Base-by-base conservation (phyloP, 225 moss, liverwort and hornwort genomes). In the Marchantia paleacea region DNA sequence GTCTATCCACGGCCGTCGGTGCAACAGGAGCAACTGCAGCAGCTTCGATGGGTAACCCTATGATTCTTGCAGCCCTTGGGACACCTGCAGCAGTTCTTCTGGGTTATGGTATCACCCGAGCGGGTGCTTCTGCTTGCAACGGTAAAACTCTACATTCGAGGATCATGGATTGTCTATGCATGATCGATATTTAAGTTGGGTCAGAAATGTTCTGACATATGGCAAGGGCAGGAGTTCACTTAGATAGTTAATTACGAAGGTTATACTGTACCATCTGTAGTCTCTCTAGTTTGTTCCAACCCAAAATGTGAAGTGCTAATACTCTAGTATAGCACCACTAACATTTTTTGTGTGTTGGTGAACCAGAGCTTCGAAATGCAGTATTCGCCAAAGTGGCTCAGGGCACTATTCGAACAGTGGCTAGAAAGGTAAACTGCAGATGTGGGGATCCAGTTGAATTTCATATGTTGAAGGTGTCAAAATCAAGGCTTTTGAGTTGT, bases 381-480 rank as follows among this genome's bases (percentile, higher is more conserved):
- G 94, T 99, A 69, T 99, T 99, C 87, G 95, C 99, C 52, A 99
- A 99, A 80, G 99, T 99, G 72, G 99, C 99, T 75, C 99, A 99
- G 83, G 99, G 99, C 81, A 94, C 99, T 70, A 99, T 99, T 81
- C 95, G 99, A 80, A 99, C 89, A 76, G 99, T 99, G 74, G 99
- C 99, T 77, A 89, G 91, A 79, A 88, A 99, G 95, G 99, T 97
- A 87, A 61, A 66, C 53, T 39, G 49, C 52, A 52, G 19, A 57
- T 18, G 8, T 2, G 70, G 47, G 47, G 18, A 22, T 24, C 12
- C 10, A 51, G 22, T 48, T 72, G 0, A 52, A 0, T 72, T 0
- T 22, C 7, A 10, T 71, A 18, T 51, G 53, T 29, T 50, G 53
- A 75, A 39, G 39, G 3, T 87, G 81, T 69, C 61, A 76, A 53